Evolutionary conservation across 345 rosid species (phyloP).

Genomic region (Eucalyptus erythrocorys): DNA sequence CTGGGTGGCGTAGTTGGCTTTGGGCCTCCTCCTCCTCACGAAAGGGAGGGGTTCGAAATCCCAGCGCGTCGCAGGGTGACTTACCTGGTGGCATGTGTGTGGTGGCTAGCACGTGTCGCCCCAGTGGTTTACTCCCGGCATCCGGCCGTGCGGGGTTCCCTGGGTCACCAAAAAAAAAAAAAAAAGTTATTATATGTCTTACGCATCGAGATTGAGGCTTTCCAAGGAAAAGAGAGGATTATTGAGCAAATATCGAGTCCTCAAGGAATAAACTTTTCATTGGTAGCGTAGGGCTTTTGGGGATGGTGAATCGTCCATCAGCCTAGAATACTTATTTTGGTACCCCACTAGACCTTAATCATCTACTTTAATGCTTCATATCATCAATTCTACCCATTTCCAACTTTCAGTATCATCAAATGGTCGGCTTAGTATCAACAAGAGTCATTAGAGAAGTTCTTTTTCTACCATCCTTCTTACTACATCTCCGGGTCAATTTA

Average conservation of each 20-base stretch:
- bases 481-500: not conserved
- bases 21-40: too few relatives aligned
- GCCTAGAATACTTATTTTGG: not conserved
- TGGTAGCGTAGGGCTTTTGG: not conserved
- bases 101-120: too few relatives aligned
- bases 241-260: not conserved
- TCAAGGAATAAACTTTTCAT: not conserved
- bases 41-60: too few relatives aligned
- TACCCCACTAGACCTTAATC: not conserved
- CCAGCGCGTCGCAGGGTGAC: too few relatives aligned
- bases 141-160: too few relatives aligned
- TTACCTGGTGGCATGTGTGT: too few relatives aligned
- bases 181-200: not conserved
- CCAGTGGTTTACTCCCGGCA: too few relatives aligned
- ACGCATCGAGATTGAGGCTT: not conserved
- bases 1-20: too few relatives aligned
- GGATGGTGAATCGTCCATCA: not conserved
- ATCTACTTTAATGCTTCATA: not conserved
- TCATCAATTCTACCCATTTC: not conserved
- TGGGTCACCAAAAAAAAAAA: too few relatives aligned
- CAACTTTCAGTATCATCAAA: not conserved
- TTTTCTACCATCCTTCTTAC: not conserved
- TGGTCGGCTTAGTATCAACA: not conserved
- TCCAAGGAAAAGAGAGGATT: not conserved
- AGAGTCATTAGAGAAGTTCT: not conserved